Evolutionary conservation across 2,329 filamentous ascomycete species (phyloP).

Genomic region (Stachybotrys chartarum): DNA sequence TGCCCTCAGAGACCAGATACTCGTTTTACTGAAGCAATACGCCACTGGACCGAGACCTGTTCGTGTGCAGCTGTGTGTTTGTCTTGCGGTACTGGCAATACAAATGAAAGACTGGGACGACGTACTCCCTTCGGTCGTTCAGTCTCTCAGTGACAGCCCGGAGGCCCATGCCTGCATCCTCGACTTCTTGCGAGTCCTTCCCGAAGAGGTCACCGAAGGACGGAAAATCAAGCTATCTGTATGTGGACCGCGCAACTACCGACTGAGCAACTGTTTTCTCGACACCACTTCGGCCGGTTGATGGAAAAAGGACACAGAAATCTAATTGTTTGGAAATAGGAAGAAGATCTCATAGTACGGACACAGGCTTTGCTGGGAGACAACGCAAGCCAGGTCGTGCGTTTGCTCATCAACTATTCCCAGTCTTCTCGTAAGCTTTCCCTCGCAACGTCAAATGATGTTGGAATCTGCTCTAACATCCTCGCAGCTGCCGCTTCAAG

Average conservation of each 20-base stretch:
- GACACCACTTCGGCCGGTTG: conserved; percentile 26
- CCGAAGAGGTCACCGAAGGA: conserved; percentile 98
- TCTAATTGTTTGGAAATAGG: conserved; percentile 54
- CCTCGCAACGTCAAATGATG: not conserved
- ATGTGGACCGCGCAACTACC: conserved; percentile 62
- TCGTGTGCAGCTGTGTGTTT: conserved; percentile 88
- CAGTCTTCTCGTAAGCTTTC: conserved; percentile 72
- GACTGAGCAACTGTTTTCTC: conserved; percentile 26
- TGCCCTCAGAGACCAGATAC: conserved; percentile 74
- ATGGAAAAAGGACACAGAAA: conserved; percentile 23
- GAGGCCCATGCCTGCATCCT: conserved; percentile 81
- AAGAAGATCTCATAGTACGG: conserved; percentile 85
- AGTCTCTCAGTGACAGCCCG: conserved; percentile 67
- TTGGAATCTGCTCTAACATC: conserved; percentile 8
- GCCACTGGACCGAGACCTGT: conserved; percentile 77
- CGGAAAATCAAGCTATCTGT: conserved; percentile 99
- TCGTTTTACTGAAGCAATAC: conserved; percentile 74
- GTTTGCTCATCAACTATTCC: conserved; percentile 81
- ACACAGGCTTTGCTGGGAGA: conserved; percentile 85
- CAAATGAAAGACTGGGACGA: conserved; percentile 96
- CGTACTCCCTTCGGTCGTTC: conserved; percentile 75
- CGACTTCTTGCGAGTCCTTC: conserved; percentile 93
- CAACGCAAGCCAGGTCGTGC: conserved; percentile 82
- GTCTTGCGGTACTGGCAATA: conserved; percentile 87
- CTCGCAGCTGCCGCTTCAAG: conserved; percentile 62